Conservation (phyloP, 176 grass and related monocot genomes). For the Carex cristatella region DNA sequence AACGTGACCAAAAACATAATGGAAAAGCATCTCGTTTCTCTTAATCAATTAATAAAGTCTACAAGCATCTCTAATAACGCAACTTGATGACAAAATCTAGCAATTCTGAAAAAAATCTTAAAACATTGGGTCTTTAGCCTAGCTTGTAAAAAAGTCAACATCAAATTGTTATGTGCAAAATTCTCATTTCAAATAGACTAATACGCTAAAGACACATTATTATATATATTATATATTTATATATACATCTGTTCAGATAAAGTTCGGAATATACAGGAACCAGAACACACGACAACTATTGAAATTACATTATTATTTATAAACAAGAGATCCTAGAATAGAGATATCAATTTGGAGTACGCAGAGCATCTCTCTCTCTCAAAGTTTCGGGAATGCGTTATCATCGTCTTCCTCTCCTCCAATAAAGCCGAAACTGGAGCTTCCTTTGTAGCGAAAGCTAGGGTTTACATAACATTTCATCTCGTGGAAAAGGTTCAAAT, state of each 20-base stretch:
- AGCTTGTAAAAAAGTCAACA: neutral
- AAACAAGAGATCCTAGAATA: conserved; percentile 20
- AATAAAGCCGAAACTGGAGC: conserved; percentile 61
- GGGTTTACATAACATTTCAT: conserved; percentile 95
- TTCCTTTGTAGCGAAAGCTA: conserved; percentile 67
- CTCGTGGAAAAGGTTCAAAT: conserved; percentile 89
- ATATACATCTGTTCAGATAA: conserved; percentile 42
- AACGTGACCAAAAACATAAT: too few species aligned
- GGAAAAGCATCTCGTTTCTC: too few species aligned
- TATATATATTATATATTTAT: neutral
- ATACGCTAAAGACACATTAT: neutral
- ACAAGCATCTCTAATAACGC: neutral
- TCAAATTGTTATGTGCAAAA: neutral
- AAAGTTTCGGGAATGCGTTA: conserved; percentile 51
- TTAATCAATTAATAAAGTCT: too few species aligned
- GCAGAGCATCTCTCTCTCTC: neutral
- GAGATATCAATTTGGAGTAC: neutral
- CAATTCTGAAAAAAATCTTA: neutral
- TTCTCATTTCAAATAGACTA: neutral
- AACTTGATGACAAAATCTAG: neutral
- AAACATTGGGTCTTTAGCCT: neutral
- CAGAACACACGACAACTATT: neutral
- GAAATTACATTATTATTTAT: conserved; percentile 15
- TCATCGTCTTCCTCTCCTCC: conserved; percentile 36
- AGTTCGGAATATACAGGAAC: conserved; percentile 22